phyloP scores from a whole-genome alignment of 345 rosid species.

The Rhodamnia argentea region DNA sequence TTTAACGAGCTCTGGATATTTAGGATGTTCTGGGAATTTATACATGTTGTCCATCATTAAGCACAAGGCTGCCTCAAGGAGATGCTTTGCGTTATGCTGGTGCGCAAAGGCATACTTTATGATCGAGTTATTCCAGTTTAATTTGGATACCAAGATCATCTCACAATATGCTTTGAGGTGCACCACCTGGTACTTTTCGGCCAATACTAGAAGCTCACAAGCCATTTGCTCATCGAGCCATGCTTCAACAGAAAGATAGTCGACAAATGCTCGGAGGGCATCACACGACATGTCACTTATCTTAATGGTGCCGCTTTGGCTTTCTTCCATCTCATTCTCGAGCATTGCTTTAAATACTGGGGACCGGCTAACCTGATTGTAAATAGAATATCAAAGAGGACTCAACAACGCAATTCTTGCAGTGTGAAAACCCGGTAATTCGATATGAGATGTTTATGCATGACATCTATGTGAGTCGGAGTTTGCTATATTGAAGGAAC shows the following conservation, averaged over 20 bases:
- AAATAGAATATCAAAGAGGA: not conserved
- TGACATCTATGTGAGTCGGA: not conserved
- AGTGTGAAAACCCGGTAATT: not conserved
- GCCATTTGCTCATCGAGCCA: conserved; percentile 70
- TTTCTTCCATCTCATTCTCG: conserved; percentile 83
- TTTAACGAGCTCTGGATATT: conserved; percentile 51
- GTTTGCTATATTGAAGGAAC: not conserved
- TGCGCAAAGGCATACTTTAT: no score
- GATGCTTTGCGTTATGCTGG: conserved; percentile 58
- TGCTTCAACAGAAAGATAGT: conserved; percentile 64
- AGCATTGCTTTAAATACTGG: conserved; percentile 83
- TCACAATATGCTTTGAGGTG: conserved; percentile 68
- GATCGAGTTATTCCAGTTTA: no score
- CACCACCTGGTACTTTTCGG: conserved; percentile 77
- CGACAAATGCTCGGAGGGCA: conserved; percentile 52
- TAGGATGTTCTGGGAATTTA: conserved; percentile 51
- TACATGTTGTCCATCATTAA: conserved; percentile 70
- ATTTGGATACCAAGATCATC: conserved; percentile 49
- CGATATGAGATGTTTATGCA: not conserved
- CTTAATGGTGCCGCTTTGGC: conserved; percentile 68
- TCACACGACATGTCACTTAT: conserved; percentile 56
- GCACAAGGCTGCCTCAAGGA: conserved; percentile 54
- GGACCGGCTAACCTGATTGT: conserved; percentile 53
- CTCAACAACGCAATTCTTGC: not conserved
- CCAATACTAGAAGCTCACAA: conserved; percentile 57